Percentiles rank a stretch among this genome's conserved stretches.
These are phyloP conservation scores for Microdochium bolleyi DNA, from an alignment of 2,329 filamentous ascomycete species.

Conservation along the genomic window DNA sequence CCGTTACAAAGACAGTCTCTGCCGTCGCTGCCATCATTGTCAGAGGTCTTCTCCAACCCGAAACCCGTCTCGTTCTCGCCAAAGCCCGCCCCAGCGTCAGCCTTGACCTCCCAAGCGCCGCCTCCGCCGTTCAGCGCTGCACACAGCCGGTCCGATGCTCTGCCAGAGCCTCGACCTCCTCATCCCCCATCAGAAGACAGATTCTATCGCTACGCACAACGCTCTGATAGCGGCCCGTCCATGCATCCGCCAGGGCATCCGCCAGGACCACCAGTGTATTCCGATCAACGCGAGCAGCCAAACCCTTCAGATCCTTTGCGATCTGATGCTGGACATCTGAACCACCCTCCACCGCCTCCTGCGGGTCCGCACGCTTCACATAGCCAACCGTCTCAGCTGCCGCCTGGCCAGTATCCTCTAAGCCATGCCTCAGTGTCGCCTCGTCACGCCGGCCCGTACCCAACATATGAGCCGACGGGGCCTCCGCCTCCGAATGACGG, in stretches of 20 bases:
- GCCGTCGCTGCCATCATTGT: slow-evolving; percentile 24
- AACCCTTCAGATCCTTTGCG: slow-evolving; percentile 14
- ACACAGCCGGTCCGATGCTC: slow-evolving; percentile 16
- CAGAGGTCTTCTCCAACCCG: slow-evolving; percentile 19
- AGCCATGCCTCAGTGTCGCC: slow-evolving; percentile 37
- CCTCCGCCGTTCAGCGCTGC: slow-evolving; percentile 16
- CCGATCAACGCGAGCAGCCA: slow-evolving; percentile 15
- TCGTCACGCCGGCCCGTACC: slow-evolving; percentile 33
- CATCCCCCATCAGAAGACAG: slow-evolving; percentile 19
- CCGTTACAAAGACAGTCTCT: slow-evolving; percentile 18
- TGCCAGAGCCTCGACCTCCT: slow-evolving; percentile 14
- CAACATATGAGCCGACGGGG: slow-evolving; percentile 37
- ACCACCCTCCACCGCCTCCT: slow-evolving; percentile 19
- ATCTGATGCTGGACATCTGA: slow-evolving; percentile 11
- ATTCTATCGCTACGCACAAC: slow-evolving; percentile 16
- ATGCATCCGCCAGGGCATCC: slow-evolving; percentile 9
- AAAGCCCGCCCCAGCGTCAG: slow-evolving; percentile 15
- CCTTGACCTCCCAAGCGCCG: slow-evolving; percentile 13
- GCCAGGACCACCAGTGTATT: slow-evolving; percentile 13
- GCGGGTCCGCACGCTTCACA: slow-evolving; percentile 24
- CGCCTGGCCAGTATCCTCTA: slow-evolving; percentile 35
- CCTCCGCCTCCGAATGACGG: slow-evolving; percentile 35
- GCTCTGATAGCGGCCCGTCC: slow-evolving; percentile 13
- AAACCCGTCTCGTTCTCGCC: slow-evolving; percentile 20
- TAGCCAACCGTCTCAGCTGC: slow-evolving; percentile 34